phyloP scores from a whole-genome alignment of 1,139 yeast species.

The Geotrichum klebahnii region DNA sequence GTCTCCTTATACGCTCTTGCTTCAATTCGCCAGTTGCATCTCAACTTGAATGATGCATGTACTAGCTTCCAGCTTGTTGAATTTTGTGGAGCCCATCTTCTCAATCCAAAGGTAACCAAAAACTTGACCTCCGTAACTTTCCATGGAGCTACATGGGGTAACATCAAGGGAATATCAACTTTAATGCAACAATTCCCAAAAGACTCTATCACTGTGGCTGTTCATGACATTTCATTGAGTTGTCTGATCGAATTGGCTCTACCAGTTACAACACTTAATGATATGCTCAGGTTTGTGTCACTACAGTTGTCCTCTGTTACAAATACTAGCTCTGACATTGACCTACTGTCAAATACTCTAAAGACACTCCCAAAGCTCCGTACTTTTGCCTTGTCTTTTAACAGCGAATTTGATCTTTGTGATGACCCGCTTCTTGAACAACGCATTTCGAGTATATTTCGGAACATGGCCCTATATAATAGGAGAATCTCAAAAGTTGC shows the following conservation, averaged over 20 bases:
- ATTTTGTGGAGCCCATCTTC: not conserved
- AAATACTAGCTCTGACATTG: conserved; percentile 14
- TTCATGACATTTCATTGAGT: conserved; percentile 12
- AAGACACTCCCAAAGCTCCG: conserved; percentile 6
- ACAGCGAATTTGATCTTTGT: conserved; percentile 14
- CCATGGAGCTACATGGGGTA: conserved; percentile 5
- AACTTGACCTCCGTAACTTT: not conserved
- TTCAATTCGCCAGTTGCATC: not conserved
- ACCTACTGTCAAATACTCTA: conserved; percentile 2
- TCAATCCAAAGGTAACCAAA: not conserved
- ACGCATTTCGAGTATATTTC: conserved; percentile 2
- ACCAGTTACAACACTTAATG: conserved; percentile 5
- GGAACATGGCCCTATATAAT: not conserved
- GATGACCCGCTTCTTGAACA: conserved; percentile 9
- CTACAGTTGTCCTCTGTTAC: conserved; percentile 5
- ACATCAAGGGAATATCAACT: not conserved
- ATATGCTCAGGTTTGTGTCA: not conserved
- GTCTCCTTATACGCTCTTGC: conserved; percentile 1
- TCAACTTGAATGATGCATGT: not conserved
- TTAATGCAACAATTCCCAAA: not conserved
- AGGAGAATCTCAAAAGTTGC: conserved; percentile 3
- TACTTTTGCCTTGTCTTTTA: conserved; percentile 8
- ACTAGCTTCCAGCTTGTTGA: not conserved
- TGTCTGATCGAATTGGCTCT: conserved; percentile 11
- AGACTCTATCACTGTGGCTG: not conserved